Percentiles rank a stretch among this genome's conserved stretches.
Evolutionary conservation across 108 stramenopile genomes (phyloP).

Genomic region (Tribonema minus): DNA sequence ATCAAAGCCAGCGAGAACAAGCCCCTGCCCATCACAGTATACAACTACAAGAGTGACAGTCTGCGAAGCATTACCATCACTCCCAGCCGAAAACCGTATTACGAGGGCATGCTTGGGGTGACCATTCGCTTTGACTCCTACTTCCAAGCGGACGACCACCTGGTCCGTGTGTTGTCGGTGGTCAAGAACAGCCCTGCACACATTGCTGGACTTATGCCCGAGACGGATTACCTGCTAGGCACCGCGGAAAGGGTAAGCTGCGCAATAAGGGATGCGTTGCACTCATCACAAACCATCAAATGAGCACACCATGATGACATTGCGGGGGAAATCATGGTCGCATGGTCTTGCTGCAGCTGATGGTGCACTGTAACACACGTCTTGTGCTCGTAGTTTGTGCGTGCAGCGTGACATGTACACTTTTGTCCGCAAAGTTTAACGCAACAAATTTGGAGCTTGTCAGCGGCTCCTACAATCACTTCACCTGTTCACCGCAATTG

Average conservation of each 20-base stretch:
- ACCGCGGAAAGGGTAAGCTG: slow-evolving; percentile 20
- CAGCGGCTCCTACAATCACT: no score
- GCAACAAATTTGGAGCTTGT: no score
- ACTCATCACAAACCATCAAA: no score
- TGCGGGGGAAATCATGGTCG: no score
- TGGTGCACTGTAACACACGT: no score
- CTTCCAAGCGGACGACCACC: slow-evolving; percentile 51
- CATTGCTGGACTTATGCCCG: slow-evolving; percentile 50
- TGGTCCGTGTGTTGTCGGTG: slow-evolving; percentile 41
- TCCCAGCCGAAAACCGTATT: slow-evolving; percentile 78
- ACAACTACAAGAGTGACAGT: slow-evolving; percentile 35
- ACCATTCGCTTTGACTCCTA: slow-evolving; percentile 91
- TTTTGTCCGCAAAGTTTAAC: no score
- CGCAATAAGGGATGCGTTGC: neutral
- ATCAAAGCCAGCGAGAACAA: slow-evolving; percentile 53
- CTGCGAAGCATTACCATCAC: slow-evolving; percentile 65
- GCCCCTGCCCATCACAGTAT: slow-evolving; percentile 47
- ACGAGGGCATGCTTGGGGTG: slow-evolving; percentile 86
- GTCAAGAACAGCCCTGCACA: slow-evolving; percentile 46
- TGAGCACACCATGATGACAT: no score
- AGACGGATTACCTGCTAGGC: slow-evolving; percentile 56
- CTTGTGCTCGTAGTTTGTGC: no score
- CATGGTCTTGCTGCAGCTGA: no score
- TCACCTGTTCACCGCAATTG: no score
- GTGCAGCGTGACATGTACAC: no score